These are phyloP conservation scores for Chrysoporthe austroafricana DNA, from an alignment of 2,329 filamentous ascomycete genomes.

Conservation along the genomic window DNA sequence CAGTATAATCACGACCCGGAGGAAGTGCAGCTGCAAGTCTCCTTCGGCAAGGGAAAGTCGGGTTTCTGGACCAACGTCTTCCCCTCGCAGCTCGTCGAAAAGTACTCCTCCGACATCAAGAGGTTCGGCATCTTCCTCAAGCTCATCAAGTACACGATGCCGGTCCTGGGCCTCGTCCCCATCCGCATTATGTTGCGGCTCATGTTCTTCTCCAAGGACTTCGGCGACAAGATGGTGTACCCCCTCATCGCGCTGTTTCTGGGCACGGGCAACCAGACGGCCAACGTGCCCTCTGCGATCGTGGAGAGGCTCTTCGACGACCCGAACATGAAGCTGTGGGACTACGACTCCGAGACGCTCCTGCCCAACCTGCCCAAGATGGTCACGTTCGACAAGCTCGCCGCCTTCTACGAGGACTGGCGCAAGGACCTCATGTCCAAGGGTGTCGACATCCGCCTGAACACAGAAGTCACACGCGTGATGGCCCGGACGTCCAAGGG, in stretches of 20 bases:
- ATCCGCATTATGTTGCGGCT: slow-evolving; percentile 63
- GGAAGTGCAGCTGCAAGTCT: slow-evolving; percentile 58
- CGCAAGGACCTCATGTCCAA: slow-evolving; percentile 54
- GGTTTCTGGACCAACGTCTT: slow-evolving; percentile 61
- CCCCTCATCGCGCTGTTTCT: slow-evolving; percentile 75
- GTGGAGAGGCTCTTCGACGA: slow-evolving; percentile 64
- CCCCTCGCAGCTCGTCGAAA: slow-evolving; percentile 52
- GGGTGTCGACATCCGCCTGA: slow-evolving; percentile 60
- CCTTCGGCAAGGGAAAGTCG: slow-evolving; percentile 55
- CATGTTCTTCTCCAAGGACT: slow-evolving; percentile 65
- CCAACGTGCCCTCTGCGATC: slow-evolving; percentile 71
- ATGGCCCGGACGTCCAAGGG: slow-evolving; percentile 54
- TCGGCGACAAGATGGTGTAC: slow-evolving; percentile 69
- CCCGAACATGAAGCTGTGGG: slow-evolving; percentile 63
- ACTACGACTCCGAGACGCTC: slow-evolving; percentile 58
- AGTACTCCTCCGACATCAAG: slow-evolving; percentile 54
- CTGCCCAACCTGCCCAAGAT: slow-evolving; percentile 65
- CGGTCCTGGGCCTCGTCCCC: slow-evolving; percentile 55
- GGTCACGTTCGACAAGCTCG: slow-evolving; percentile 68
- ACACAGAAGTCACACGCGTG: slow-evolving; percentile 59
- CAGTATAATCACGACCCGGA: slow-evolving; percentile 37
- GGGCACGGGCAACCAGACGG: slow-evolving; percentile 62
- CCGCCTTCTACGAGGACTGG: slow-evolving; percentile 65
- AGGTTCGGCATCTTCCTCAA: slow-evolving; percentile 53
- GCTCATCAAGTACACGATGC: slow-evolving; percentile 54